Evolutionary conservation across 352 stramenopile species (phyloP).

Genomic region (Lagenidium sp.): DNA sequence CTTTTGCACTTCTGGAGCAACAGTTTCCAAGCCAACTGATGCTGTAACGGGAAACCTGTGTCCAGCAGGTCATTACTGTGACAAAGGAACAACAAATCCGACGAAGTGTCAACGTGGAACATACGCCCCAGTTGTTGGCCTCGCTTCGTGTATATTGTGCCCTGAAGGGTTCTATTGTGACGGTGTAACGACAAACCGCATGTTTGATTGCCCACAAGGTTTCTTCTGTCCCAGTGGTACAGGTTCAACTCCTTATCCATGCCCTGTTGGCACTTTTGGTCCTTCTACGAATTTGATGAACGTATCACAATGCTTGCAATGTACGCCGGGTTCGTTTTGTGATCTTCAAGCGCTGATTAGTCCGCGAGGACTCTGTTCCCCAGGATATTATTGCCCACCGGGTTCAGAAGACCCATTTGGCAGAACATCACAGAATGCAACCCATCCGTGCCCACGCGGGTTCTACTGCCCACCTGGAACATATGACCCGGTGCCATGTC

Average conservation of each 20-base stretch:
- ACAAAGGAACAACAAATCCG: slow-evolving; percentile 28
- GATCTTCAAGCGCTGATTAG: slow-evolving; percentile 12
- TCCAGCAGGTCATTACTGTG: slow-evolving; percentile 52
- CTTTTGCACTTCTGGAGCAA: slow-evolving; percentile 61
- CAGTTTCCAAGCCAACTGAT: slow-evolving; percentile 35
- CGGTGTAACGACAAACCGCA: slow-evolving; percentile 26
- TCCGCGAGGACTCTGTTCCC: slow-evolving; percentile 27
- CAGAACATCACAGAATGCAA: slow-evolving; percentile 21
- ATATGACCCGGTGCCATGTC: slow-evolving; percentile 43
- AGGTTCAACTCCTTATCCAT: slow-evolving; percentile 27
- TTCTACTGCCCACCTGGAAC: slow-evolving; percentile 67
- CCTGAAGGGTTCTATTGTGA: slow-evolving; percentile 65
- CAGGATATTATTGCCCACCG: slow-evolving; percentile 48
- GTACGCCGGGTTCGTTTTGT: slow-evolving; percentile 35
- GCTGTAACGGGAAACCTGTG: slow-evolving; percentile 33
- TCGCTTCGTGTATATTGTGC: slow-evolving; percentile 25
- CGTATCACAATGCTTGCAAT: slow-evolving; percentile 24
- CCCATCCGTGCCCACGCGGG: slow-evolving; percentile 43
- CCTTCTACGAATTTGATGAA: slow-evolving; percentile 22
- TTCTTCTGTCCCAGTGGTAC: slow-evolving; percentile 42
- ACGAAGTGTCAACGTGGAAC: slow-evolving; percentile 33
- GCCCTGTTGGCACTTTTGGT: slow-evolving; percentile 67
- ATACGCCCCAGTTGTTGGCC: slow-evolving; percentile 21
- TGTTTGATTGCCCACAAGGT: slow-evolving; percentile 29
- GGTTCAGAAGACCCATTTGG: slow-evolving; percentile 31